Evolutionary conservation across 352 stramenopile genomes (phyloP).

Genomic region (Globisporangium radiosum): DNA sequence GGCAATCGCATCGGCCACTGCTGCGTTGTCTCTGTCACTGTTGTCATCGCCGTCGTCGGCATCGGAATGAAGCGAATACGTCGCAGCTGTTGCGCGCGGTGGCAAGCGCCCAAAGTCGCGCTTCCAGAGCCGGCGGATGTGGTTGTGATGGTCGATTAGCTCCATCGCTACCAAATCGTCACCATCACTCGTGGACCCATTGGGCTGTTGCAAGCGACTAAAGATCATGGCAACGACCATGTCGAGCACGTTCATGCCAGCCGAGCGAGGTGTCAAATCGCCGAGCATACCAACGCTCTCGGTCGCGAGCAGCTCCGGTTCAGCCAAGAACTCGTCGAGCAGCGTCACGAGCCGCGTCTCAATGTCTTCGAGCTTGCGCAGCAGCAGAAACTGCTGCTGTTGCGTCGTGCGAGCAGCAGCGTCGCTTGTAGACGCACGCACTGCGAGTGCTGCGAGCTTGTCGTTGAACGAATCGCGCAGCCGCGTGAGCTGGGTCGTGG

Average conservation of each 20-base stretch:
- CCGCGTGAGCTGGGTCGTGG: conserved; percentile 27
- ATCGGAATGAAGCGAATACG: conserved; percentile 5
- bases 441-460: conserved; percentile 35
- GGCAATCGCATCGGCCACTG: conserved; percentile 2
- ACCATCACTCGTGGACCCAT: conserved; percentile 6
- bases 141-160: conserved; percentile 69
- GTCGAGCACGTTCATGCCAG: conserved; percentile 75
- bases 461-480: conserved; percentile 65
- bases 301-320: conserved; percentile 44
- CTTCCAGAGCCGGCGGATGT: conserved; percentile 78
- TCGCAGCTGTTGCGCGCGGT: conserved; percentile 5
- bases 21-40: conserved; percentile 6
- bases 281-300: conserved; percentile 42
- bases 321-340: conserved; percentile 50
- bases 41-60: conserved; percentile 8
- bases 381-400: conserved; percentile 34
- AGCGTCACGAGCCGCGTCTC: conserved; percentile 58
- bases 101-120: conserved; percentile 79
- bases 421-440: not conserved
- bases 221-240: conserved; percentile 87
- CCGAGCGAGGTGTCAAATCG: conserved; percentile 4
- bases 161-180: conserved; percentile 20
- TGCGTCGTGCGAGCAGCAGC: conserved; percentile 14
- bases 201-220: conserved; percentile 70
- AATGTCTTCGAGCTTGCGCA: conserved; percentile 78